Base-by-base conservation (phyloP, 441 rosid genomes). In the Gossypium gossypioides region DNA sequence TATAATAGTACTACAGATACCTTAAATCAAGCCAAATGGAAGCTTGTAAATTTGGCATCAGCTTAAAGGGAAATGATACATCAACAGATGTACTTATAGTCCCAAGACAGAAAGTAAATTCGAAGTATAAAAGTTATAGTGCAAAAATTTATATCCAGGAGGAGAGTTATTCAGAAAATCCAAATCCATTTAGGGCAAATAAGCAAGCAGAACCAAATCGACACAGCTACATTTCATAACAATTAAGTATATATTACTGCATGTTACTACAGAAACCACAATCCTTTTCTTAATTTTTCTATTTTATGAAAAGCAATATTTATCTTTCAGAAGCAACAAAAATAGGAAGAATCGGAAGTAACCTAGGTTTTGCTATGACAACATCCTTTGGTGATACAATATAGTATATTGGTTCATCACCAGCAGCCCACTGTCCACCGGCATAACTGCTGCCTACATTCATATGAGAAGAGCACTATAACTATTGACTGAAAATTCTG, bases 371-470 rank as follows among this genome's bases (percentile, higher is more conserved):
- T 81, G 99, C 97, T 80, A 96, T 91, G 76, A 96, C 97, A 70
- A 96, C 96, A 81, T 93, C 97, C 84, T 96, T 96, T 19, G 96
- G 99, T n/a, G 99, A 96, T 64, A 96, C 97, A 68, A 96, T 71
- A 83, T 96, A 93, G 83, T 90, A 96, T 74, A 88, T 60, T 24
- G 99, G 97, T 76, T 96, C 99, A 82, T 93, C 97, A 75, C 98
- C 98, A 84, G 99, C 93, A 69, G 97, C 96, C 99, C 99, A 96
- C 81, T 91, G 99, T 70, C 99, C 98, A 76, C 99, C 97, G 81
- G 93, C 97, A 78, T 96, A 90, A 77, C 99, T 93, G 80, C 97
- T 93, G 81, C 99, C 99, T 96, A 83, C 37, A 81, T 59, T 77
- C 74, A 78, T 64, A 76, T 59, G 19, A 75, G 73, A 75, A 50